phyloP scores from a whole-genome alignment of 2,329 filamentous ascomycete genomes.

The Ophiostoma sp. region DNA sequence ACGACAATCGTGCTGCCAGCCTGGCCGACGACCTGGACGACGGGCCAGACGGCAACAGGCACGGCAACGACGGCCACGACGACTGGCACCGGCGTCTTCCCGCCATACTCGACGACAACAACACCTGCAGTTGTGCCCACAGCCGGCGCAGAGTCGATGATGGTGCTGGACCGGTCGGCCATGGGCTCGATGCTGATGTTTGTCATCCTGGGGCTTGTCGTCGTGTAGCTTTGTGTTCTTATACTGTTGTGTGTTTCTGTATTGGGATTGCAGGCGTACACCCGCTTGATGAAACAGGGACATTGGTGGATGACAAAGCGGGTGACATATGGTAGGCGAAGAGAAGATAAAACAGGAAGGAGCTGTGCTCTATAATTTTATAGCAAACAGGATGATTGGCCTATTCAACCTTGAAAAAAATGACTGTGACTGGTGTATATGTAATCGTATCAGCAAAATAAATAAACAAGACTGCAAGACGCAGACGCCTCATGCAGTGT shows the following conservation, averaged over 20 bases:
- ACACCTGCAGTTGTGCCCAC: slow-evolving; percentile 26
- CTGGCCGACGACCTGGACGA: slow-evolving; percentile 23
- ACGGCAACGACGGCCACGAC: slow-evolving; percentile 7
- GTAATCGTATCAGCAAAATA: not conserved
- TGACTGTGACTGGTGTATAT: not conserved
- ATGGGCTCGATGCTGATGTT: slow-evolving; percentile 25
- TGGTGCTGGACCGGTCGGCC: slow-evolving; percentile 25
- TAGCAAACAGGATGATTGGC: not conserved
- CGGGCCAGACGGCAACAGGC: not conserved
- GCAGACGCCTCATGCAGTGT: not conserved
- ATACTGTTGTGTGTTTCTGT: not conserved
- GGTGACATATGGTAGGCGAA: not conserved
- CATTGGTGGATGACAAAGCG: not conserved
- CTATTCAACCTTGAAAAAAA: not conserved
- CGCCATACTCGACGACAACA: slow-evolving; percentile 17
- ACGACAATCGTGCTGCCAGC: slow-evolving; percentile 25
- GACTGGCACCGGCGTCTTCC: not conserved
- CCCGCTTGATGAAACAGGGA: slow-evolving; percentile 12
- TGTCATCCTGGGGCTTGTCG: slow-evolving; percentile 26
- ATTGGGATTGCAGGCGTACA: too few relatives aligned
- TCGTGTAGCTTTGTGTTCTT: slow-evolving; percentile 22
- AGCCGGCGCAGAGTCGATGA: slow-evolving; percentile 23
- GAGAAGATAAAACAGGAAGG: too few relatives aligned
- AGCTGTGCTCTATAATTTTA: not conserved
- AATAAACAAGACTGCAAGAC: not conserved